These are phyloP conservation scores for Vigna radiata DNA, from an alignment of 306 rosid species.

Conservation along the genomic window DNA sequence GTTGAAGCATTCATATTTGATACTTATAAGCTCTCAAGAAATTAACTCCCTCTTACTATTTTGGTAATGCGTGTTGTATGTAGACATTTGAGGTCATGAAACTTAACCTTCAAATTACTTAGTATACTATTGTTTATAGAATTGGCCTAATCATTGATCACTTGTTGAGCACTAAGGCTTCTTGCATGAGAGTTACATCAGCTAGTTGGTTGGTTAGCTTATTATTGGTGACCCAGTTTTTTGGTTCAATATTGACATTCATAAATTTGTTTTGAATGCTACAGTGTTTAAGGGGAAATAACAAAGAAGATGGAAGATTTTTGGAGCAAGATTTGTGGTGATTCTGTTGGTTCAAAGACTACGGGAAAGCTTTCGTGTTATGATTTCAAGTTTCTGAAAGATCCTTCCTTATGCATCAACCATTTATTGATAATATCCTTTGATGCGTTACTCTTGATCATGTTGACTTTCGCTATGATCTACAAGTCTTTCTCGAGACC, in stretches of 20 bases:
- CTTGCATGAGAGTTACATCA: not conserved
- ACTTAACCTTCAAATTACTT: no score
- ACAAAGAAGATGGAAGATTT: constrained; percentile 49
- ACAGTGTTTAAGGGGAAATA: constrained; percentile 28
- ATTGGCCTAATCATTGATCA: not conserved
- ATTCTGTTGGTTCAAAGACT: constrained; percentile 45
- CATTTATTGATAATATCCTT: constrained; percentile 14
- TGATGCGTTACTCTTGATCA: constrained; percentile 46
- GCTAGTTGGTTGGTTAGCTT: no score
- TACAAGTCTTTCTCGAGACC: constrained; percentile 43
- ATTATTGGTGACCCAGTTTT: no score
- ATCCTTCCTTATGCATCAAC: constrained; percentile 55
- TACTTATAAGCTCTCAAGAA: no score
- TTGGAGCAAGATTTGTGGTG: constrained; percentile 57
- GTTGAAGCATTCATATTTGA: no score
- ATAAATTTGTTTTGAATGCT: not conserved
- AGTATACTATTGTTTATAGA: not conserved
- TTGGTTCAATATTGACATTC: not conserved
- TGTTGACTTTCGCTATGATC: constrained; percentile 49
- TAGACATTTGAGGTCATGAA: no score
- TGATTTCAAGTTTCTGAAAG: constrained; percentile 34
- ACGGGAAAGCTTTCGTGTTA: constrained; percentile 41
- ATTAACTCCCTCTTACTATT: no score
- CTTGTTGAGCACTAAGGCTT: not conserved
- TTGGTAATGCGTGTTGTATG: no score